These are phyloP conservation scores for Sporothrix sp. DNA, from an alignment of 2,329 filamentous ascomycete species.

Conservation along the genomic window DNA sequence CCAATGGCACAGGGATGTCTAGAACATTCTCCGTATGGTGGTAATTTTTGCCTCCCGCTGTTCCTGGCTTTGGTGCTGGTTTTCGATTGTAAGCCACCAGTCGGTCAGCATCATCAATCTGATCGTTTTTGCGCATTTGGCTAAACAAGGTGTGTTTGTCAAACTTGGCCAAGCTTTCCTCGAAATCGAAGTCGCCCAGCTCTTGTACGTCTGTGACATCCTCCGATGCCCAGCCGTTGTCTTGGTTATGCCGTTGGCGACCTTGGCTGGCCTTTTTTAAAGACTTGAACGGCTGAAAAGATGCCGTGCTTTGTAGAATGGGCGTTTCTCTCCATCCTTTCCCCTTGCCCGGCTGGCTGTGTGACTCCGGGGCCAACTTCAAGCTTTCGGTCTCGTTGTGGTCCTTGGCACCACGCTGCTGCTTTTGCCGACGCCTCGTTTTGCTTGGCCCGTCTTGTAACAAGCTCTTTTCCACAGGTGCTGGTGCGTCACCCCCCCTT, in stretches of 20 bases:
- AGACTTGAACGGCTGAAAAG: conserved; percentile 53
- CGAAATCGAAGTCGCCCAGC: conserved; percentile 90
- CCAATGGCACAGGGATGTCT: conserved; percentile 39
- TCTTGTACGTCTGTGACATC: conserved; percentile 92
- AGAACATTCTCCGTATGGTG: conserved; percentile 90
- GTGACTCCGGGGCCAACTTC: conserved; percentile 16
- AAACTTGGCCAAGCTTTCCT: conserved; percentile 81
- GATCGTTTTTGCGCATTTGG: conserved; percentile 81
- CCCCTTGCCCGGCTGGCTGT: conserved; percentile 27
- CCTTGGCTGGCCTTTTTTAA: conserved; percentile 47
- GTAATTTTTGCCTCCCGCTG: conserved; percentile 75
- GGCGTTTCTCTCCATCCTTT: conserved; percentile 52
- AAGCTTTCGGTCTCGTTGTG: conserved; percentile 21
- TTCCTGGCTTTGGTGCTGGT: conserved; percentile 61
- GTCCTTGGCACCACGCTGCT: conserved; percentile 22
- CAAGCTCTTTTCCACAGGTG: not conserved
- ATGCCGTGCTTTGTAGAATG: conserved; percentile 49
- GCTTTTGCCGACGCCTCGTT: conserved; percentile 22
- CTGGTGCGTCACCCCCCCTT: not conserved
- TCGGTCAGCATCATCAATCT: conserved; percentile 80
- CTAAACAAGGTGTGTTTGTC: conserved; percentile 89
- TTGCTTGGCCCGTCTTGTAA: not conserved
- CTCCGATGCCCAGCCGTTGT: conserved; percentile 91
- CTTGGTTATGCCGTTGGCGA: conserved; percentile 29
- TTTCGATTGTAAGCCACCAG: conserved; percentile 79